Evolutionary conservation across 2,329 filamentous ascomycete species (phyloP).

Genomic region (Niveomyces coronatus): DNA sequence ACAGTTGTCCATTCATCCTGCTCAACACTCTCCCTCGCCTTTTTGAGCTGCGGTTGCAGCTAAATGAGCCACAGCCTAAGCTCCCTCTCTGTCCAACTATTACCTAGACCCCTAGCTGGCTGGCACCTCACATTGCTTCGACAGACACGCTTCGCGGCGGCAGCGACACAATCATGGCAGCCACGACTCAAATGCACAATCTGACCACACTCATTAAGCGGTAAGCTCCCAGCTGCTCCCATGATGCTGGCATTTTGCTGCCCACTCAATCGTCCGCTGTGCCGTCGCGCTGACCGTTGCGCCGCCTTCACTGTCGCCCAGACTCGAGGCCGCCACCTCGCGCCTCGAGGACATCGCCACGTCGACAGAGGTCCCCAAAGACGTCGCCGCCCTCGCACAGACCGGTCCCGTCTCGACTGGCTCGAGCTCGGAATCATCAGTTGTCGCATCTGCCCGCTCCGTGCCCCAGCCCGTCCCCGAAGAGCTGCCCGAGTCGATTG

Average conservation of each 20-base stretch:
- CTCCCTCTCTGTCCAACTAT: no score
- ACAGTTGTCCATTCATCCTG: no score
- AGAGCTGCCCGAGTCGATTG: slow-evolving; percentile 63
- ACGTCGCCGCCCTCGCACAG: slow-evolving; percentile 34
- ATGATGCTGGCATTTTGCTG: background rate
- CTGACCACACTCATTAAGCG: slow-evolving; percentile 96
- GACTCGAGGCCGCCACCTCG: slow-evolving; percentile 93
- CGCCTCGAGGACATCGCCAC: slow-evolving; percentile 93
- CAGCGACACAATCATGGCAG: slow-evolving; percentile 46
- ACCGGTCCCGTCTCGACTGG: slow-evolving; percentile 18
- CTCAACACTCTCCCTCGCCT: background rate
- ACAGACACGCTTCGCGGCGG: background rate
- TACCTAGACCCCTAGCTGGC: background rate
- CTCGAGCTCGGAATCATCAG: slow-evolving; percentile 6
- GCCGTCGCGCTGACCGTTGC: no score
- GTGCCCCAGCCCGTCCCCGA: slow-evolving; percentile 34
- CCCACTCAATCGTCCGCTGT: no score
- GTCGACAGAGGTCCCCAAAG: slow-evolving; percentile 52
- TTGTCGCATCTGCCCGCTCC: slow-evolving; percentile 30
- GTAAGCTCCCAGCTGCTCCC: slow-evolving; percentile 35
- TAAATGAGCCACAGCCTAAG: no score
- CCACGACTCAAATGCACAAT: slow-evolving; percentile 84
- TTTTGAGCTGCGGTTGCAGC: no score
- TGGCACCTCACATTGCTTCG: background rate
- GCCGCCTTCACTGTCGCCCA: slow-evolving; percentile 26